Conservation (phyloP, 1,139 yeast genomes). For the Candida sp. region DNA sequence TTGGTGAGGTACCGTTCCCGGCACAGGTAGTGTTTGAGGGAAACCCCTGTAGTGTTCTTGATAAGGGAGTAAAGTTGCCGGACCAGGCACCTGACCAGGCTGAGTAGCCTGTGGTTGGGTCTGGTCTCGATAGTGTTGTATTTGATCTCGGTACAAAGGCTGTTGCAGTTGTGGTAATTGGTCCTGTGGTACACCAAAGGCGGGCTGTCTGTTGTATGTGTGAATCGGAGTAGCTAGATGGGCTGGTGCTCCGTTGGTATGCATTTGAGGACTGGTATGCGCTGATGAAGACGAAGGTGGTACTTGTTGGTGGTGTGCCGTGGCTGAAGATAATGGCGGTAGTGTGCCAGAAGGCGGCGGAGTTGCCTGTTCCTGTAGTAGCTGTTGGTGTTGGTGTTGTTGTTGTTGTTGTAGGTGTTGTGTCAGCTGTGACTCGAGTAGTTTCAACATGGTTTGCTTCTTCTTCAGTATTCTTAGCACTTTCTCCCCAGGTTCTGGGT, state of each 20-base stretch:
- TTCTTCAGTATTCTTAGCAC: constrained; percentile 30
- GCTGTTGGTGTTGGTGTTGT: constrained; percentile 3
- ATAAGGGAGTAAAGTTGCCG: neutral
- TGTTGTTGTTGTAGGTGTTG: neutral
- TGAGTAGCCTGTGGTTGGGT: neutral
- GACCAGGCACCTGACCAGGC: neutral
- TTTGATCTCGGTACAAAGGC: neutral
- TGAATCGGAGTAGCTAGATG: neutral
- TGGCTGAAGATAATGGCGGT: neutral
- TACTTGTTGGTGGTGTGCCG: neutral
- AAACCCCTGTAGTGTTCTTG: neutral
- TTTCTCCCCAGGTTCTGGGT: constrained; percentile 38
- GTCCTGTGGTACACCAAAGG: neutral
- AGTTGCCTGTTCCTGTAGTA: constrained; percentile 7
- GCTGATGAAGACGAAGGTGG: neutral
- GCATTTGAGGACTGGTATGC: neutral
- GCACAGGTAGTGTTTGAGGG: neutral
- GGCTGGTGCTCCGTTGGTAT: neutral
- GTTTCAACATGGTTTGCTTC: constrained; percentile 12
- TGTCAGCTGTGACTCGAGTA: constrained; percentile 2
- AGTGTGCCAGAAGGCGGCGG: neutral
- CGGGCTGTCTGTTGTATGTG: neutral
- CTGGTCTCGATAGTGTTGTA: neutral
- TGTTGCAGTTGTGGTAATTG: neutral
- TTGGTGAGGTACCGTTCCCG: constrained; percentile 1